Evolutionary conservation across 768 basidiomycete species (phyloP).

Genomic region (Myochromella boudieri): DNA sequence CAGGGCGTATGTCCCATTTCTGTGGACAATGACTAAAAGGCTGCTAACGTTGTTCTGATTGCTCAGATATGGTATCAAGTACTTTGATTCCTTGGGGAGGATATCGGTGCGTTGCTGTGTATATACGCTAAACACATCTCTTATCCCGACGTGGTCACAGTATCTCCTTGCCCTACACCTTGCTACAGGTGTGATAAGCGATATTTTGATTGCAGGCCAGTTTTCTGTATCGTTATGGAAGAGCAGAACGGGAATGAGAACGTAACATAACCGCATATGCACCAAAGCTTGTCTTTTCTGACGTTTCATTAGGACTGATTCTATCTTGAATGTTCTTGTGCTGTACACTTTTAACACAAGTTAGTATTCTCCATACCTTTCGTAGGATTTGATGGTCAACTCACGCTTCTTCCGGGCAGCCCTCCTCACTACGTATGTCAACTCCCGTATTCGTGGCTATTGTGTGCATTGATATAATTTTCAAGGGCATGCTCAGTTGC

Average conservation of each 20-base stretch:
- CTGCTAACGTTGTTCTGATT: background rate
- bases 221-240: background rate
- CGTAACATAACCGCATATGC: background rate
- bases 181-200: background rate
- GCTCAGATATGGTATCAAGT: background rate
- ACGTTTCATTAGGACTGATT: constrained; percentile 2
- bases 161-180: constrained; percentile 10
- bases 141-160: background rate
- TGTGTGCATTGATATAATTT: background rate
- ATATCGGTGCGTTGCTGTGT: constrained; percentile 2
- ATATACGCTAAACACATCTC: background rate
- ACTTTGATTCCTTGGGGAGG: constrained; percentile 2
- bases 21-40: background rate
- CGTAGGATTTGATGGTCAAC: background rate
- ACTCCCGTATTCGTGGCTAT: too few species aligned
- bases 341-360: constrained; percentile 10
- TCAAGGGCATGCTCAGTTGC: constrained; percentile 9
- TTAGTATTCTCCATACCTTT: background rate
- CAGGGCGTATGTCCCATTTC: background rate
- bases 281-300: too few species aligned
- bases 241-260: background rate
- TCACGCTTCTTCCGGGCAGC: background rate
- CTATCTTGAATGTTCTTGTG: background rate
- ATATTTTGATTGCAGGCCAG: constrained; percentile 4
- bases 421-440: constrained; percentile 3